Conservation (phyloP, 768 basidiomycete species). For the Trametes coccinea region DNA sequence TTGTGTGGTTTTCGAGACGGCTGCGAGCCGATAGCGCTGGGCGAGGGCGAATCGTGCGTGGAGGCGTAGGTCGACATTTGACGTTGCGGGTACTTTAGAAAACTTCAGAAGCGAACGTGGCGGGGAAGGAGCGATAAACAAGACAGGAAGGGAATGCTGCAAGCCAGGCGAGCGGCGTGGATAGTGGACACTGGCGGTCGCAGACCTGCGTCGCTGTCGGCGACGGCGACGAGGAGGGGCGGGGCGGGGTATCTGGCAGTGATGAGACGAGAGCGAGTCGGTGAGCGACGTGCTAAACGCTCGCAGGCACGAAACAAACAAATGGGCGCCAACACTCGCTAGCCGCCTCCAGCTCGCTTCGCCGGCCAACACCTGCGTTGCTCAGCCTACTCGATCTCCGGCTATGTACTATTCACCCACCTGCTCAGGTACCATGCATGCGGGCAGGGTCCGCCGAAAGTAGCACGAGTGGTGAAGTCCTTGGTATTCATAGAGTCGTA, state of each 20-base stretch:
- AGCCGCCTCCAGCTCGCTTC: background rate
- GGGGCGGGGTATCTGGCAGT: constrained; percentile 23
- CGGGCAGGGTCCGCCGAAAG: background rate
- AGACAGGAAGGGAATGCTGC: constrained; percentile 18
- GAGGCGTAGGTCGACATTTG: constrained; percentile 18
- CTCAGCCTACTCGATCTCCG: background rate
- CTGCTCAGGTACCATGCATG: background rate
- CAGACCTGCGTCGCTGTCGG: constrained; percentile 24
- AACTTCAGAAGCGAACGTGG: constrained; percentile 24
- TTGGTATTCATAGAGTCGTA: background rate
- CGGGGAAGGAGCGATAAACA: constrained; percentile 24
- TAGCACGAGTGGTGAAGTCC: background rate
- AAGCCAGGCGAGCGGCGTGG: constrained; percentile 1
- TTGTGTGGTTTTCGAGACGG: constrained; percentile 48
- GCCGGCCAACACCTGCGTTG: background rate
- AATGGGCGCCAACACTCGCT: constrained; percentile 9
- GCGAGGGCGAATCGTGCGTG: constrained; percentile 12
- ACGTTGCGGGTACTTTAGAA: constrained; percentile 12
- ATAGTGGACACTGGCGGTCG: constrained; percentile 8
- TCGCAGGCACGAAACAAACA: constrained; percentile 11
- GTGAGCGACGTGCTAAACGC: background rate
- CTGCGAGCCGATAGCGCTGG: constrained; percentile 28
- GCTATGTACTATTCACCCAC: background rate
- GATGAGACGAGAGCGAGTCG: constrained; percentile 12
- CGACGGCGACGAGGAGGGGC: constrained; percentile 20